These are phyloP conservation scores for Hyphodiscus hymeniophilus DNA, from an alignment of 495 filamentous ascomycete genomes.

Conservation along the genomic window DNA sequence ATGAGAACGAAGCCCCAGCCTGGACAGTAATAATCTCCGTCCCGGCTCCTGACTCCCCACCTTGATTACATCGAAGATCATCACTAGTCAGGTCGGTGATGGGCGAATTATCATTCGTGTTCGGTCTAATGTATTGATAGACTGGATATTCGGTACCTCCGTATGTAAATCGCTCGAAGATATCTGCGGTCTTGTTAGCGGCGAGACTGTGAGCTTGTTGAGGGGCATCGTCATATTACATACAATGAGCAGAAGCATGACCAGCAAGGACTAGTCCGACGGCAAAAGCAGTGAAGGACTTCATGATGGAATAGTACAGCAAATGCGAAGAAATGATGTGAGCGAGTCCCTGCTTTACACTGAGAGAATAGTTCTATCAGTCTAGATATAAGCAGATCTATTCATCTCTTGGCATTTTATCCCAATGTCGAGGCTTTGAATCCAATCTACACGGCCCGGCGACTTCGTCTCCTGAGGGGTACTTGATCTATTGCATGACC, in stretches of 20 bases:
- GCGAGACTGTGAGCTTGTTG: not conserved
- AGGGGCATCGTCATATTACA: not conserved
- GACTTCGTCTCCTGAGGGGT: too few species aligned
- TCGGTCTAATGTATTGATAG: slow-evolving; percentile 46
- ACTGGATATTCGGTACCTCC: slow-evolving; percentile 32
- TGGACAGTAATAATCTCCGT: slow-evolving; percentile 40
- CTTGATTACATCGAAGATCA: slow-evolving; percentile 52
- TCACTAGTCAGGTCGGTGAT: slow-evolving; percentile 45
- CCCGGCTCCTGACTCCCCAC: slow-evolving; percentile 34
- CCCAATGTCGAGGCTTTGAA: too few species aligned
- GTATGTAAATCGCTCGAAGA: slow-evolving; percentile 41
- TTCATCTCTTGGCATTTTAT: too few species aligned
- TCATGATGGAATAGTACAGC: slow-evolving; percentile 1
- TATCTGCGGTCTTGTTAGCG: slow-evolving; percentile 3
- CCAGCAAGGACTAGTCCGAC: not conserved
- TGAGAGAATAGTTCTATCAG: too few species aligned
- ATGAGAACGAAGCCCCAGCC: slow-evolving; percentile 45
- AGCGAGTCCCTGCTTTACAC: too few species aligned
- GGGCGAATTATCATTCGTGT: slow-evolving; percentile 51
- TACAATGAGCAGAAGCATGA: slow-evolving; percentile 13
- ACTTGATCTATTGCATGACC: too few species aligned
- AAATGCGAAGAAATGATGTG: too few species aligned
- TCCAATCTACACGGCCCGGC: too few species aligned
- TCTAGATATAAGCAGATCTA: too few species aligned
- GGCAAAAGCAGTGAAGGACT: not conserved